Percentiles rank a stretch among this genome's conserved stretches.
phyloP scores from a whole-genome alignment of 768 basidiomycete genomes.

The Boletus barrowsii region DNA sequence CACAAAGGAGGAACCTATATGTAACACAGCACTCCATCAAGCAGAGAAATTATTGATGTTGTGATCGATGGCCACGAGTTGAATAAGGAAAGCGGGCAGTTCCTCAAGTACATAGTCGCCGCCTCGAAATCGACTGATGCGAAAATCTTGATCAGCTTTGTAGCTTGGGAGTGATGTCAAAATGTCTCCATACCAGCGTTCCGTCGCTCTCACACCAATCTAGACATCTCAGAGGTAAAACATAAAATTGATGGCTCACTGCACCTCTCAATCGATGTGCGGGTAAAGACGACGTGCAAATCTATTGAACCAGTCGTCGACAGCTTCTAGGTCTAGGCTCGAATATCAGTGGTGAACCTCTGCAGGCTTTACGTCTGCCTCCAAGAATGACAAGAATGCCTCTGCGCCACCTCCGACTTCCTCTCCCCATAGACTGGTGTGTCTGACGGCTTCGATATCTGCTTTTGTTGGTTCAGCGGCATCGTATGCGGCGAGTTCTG shows the following conservation, averaged over 20 bases:
- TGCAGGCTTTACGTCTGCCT: slow-evolving; percentile 71
- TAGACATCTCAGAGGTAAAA: not conserved
- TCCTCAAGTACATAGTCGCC: no score
- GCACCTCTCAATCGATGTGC: not conserved
- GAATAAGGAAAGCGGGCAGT: no score
- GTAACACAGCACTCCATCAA: no score
- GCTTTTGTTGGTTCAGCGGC: slow-evolving; percentile 65
- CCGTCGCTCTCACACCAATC: not conserved
- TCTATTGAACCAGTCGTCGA: slow-evolving; percentile 18
- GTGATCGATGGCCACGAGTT: no score
- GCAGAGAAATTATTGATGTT: no score
- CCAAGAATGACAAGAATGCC: slow-evolving; percentile 75
- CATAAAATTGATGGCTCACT: not conserved
- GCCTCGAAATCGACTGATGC: no score
- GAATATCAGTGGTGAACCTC: slow-evolving; percentile 51
- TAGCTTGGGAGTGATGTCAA: not conserved
- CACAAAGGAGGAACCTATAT: no score
- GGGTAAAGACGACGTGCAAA: not conserved
- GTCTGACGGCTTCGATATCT: slow-evolving; percentile 38
- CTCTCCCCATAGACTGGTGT: slow-evolving; percentile 16
- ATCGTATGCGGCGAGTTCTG: slow-evolving; percentile 86
- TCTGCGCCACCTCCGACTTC: slow-evolving; percentile 51
- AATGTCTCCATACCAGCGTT: not conserved
- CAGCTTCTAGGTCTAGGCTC: slow-evolving; percentile 8
- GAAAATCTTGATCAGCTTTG: no score